Percentiles rank a stretch among this genome's conserved stretches.
Conservation (phyloP, 768 basidiomycete genomes). For the Ramaria rubella region DNA sequence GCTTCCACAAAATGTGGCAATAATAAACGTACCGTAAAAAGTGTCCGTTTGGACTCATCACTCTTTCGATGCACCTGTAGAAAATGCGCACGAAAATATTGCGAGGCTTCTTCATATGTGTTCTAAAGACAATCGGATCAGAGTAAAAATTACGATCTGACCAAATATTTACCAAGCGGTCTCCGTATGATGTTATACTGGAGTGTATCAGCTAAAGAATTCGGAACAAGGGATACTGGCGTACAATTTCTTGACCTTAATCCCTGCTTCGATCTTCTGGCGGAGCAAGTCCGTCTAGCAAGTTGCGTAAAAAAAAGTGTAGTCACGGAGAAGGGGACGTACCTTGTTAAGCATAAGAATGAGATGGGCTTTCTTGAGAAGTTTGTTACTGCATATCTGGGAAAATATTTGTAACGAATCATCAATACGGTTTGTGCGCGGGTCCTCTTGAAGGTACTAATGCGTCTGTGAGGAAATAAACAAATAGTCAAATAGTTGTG, state of each 20-base stretch:
- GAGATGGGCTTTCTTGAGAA: slow-evolving; percentile 64
- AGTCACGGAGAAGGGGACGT: slow-evolving; percentile 18
- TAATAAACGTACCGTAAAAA: slow-evolving; percentile 11
- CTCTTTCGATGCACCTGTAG: slow-evolving; percentile 15
- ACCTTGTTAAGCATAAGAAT: slow-evolving; percentile 80
- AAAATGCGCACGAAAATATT: slow-evolving; percentile 20
- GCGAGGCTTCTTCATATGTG: slow-evolving; percentile 14
- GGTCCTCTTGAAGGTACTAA: slow-evolving; percentile 79
- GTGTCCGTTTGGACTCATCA: slow-evolving; percentile 12
- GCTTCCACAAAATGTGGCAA: no score
- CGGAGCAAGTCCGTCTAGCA: slow-evolving; percentile 17
- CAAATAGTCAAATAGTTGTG: not conserved
- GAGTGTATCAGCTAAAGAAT: not conserved
- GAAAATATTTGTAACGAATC: slow-evolving; percentile 78
- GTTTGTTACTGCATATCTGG: slow-evolving; percentile 65
- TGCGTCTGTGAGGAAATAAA: not conserved
- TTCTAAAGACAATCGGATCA: slow-evolving; percentile 6
- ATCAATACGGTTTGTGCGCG: slow-evolving; percentile 69
- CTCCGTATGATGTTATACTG: slow-evolving; percentile 10
- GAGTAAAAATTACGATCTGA: not conserved
- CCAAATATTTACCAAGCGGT: slow-evolving; percentile 2
- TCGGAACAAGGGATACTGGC: slow-evolving; percentile 3
- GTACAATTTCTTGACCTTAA: slow-evolving; percentile 19
- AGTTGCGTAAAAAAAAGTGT: no score
- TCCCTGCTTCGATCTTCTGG: slow-evolving; percentile 17